phyloP scores from a whole-genome alignment of 441 rosid genomes.

The Syzygium malaccense region DNA sequence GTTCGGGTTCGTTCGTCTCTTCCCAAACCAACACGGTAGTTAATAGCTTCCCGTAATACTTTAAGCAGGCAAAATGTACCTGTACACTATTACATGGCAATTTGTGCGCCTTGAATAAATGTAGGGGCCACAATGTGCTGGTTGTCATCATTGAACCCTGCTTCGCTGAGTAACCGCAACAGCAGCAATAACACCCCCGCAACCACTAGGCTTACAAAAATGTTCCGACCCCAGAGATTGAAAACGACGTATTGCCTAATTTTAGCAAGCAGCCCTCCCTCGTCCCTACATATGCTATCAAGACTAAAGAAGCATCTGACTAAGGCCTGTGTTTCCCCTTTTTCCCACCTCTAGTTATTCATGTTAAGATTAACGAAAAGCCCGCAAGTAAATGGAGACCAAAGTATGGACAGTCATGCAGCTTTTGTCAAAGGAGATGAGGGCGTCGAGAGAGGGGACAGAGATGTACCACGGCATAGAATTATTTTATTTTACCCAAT shows the following conservation, averaged over 20 bases:
- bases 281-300: neutral
- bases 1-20: neutral
- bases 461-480: neutral
- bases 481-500: neutral
- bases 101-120: neutral
- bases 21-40: neutral
- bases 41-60: neutral
- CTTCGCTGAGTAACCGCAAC: neutral
- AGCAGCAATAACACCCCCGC: neutral
- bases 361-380: neutral
- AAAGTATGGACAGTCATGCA: fast-evolving
- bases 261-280: neutral
- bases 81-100: neutral
- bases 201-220: neutral
- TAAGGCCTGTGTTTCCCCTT: neutral
- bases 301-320: neutral
- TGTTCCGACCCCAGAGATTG: neutral
- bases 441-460: neutral
- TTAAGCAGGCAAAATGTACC: neutral
- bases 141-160: neutral
- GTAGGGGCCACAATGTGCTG: neutral
- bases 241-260: neutral
- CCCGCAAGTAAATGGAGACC: neutral
- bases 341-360: neutral
- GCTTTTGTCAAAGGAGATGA: neutral